Evolutionary conservation across 352 stramenopile genomes (phyloP).

Genomic region (Ophiocytium majus): DNA sequence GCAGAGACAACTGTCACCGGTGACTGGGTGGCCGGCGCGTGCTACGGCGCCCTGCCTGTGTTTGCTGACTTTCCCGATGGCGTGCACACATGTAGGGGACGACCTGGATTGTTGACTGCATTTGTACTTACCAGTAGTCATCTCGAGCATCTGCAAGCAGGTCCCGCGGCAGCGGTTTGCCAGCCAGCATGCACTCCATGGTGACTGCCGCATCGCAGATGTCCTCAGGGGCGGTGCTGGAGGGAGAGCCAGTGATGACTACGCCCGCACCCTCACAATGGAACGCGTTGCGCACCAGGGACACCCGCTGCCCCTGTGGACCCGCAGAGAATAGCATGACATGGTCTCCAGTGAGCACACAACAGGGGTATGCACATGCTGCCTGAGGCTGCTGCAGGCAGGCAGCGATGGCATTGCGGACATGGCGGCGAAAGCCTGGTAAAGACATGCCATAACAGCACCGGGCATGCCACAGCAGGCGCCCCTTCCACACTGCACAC

Average conservation of each 20-base stretch:
- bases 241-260: conserved; percentile 34
- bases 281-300: conserved; percentile 39
- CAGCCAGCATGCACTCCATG: conserved; percentile 36
- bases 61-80: too few species aligned
- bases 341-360: too few species aligned
- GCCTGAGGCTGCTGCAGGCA: neutral
- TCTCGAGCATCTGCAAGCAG: conserved; percentile 23
- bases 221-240: conserved; percentile 41
- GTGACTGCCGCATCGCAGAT: conserved; percentile 16
- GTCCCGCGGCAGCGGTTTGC: conserved; percentile 10
- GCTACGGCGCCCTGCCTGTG: too few species aligned
- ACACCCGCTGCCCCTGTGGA: conserved; percentile 34
- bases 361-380: neutral
- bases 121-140: neutral
- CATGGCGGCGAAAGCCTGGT: neutral
- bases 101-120: neutral
- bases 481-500: neutral
- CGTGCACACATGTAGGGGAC: neutral
- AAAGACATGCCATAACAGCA: neutral
- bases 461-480: neutral
- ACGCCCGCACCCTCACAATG: conserved; percentile 44
- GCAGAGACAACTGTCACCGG: too few species aligned
- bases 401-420: neutral
- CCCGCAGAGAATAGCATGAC: neutral
- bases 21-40: too few species aligned